Conservation (phyloP, 345 rosid species). For the Erodium maritimum region DNA sequence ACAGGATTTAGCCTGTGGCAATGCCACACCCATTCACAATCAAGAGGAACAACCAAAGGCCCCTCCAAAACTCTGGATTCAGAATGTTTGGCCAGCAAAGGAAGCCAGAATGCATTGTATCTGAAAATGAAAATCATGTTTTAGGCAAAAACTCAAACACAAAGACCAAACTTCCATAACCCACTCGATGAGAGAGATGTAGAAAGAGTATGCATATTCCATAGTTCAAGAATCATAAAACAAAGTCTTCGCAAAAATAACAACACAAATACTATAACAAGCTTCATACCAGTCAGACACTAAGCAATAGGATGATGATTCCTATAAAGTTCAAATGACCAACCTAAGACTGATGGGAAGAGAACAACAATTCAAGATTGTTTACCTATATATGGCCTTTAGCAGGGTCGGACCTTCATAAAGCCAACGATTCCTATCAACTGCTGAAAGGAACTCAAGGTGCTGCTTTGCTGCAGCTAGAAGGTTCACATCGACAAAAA, state of each 20-base stretch:
- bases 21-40: conserved; percentile 99
- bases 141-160: background rate
- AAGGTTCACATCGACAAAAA: conserved; percentile 48
- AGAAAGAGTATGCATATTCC: background rate
- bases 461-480: conserved; percentile 60
- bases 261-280: too few species aligned
- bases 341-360: too few species aligned
- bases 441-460: conserved; percentile 55
- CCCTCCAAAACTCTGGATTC: conserved; percentile 39
- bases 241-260: too few species aligned
- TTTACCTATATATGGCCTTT: conserved; percentile 63
- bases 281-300: too few species aligned
- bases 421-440: conserved; percentile 69
- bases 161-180: background rate
- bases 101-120: conserved; percentile 94
- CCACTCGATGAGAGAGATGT: background rate
- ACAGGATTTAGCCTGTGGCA: conserved; percentile 98
- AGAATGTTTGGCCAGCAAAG: conserved; percentile 59
- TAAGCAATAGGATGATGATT: too few species aligned
- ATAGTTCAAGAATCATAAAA: too few species aligned
- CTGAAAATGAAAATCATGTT: conserved; percentile 22
- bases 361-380: too few species aligned
- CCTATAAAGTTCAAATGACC: too few species aligned
- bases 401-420: conserved; percentile 65
- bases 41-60: conserved; percentile 80